Conservation (phyloP, 805 yeast species). For the Yamadazyma tumulicola region DNA sequence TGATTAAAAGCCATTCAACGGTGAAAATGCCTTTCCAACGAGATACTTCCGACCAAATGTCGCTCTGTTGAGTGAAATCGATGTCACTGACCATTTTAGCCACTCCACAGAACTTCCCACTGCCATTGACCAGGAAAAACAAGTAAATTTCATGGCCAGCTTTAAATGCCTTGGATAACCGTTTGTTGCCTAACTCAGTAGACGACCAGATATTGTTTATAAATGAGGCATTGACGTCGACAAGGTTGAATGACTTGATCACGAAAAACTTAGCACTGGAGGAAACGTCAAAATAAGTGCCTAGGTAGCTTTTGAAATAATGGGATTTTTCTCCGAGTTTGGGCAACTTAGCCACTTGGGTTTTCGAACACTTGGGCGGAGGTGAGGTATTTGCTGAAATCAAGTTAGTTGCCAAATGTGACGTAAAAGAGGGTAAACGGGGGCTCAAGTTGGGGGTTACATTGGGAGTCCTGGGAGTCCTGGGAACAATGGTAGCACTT, state of each 20-base stretch:
- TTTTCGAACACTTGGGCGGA: too few species aligned
- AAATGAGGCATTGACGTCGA: conserved; percentile 49
- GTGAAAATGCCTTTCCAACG: conserved; percentile 53
- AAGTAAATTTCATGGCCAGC: conserved; percentile 36
- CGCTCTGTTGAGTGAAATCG: conserved; percentile 34
- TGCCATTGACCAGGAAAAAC: conserved; percentile 56
- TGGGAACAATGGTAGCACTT: too few species aligned
- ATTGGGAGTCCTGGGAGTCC: too few species aligned
- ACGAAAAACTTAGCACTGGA: conserved; percentile 39
- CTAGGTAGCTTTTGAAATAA: conserved; percentile 10
- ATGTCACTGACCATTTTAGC: conserved; percentile 47
- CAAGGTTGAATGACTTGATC: conserved; percentile 50
- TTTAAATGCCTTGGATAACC: conserved; percentile 44
- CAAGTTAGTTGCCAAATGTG: too few species aligned
- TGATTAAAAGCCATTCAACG: conserved; percentile 50
- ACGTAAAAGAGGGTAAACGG: too few species aligned
- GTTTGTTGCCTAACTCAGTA: conserved; percentile 52
- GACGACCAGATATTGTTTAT: conserved; percentile 55
- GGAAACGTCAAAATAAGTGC: conserved; percentile 5
- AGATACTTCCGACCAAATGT: conserved; percentile 45
- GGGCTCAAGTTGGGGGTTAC: too few species aligned
- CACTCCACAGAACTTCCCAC: conserved; percentile 57
- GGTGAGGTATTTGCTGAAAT: too few species aligned
- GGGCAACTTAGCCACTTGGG: too few species aligned
- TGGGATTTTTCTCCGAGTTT: conserved; percentile 1